phyloP scores from a whole-genome alignment of 129 eudicot genomes.

The Pseudognaphalium luteoalbum region DNA sequence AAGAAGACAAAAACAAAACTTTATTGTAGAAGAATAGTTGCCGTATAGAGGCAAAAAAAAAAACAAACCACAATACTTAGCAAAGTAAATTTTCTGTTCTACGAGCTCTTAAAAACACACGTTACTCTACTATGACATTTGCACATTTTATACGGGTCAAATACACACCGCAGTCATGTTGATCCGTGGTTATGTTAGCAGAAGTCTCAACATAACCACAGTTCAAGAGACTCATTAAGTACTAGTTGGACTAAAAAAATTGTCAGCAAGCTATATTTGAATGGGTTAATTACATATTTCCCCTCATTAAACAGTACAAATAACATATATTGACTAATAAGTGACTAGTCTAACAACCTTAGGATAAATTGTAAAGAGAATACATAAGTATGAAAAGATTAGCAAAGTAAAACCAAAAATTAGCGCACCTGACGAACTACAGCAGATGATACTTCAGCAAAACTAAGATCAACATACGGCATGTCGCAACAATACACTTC shows the following conservation, averaged over 20 bases:
- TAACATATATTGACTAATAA: not conserved
- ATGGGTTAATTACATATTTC: too few relatives aligned
- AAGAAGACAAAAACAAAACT: too few relatives aligned
- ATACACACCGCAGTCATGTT: too few relatives aligned
- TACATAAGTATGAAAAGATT: not conserved
- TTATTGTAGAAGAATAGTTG: too few relatives aligned
- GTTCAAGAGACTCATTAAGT: not conserved
- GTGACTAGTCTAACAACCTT: not conserved
- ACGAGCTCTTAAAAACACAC: too few relatives aligned
- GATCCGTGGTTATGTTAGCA: not conserved
- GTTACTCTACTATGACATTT: too few relatives aligned
- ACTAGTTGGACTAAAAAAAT: not conserved
- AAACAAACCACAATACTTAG: too few relatives aligned
- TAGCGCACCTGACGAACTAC: slow-evolving; percentile 80
- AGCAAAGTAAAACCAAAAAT: slow-evolving; percentile 4
- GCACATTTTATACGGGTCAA: too few relatives aligned
- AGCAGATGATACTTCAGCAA: slow-evolving; percentile 87
- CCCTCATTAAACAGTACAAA: too few relatives aligned
- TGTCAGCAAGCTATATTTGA: not conserved
- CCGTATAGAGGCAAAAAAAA: too few relatives aligned
- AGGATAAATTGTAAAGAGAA: not conserved
- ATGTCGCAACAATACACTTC: slow-evolving; percentile 90
- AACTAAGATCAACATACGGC: slow-evolving; percentile 90
- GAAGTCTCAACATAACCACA: not conserved
- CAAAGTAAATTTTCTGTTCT: too few relatives aligned